These are phyloP conservation scores for Escovopsis weberi DNA, from an alignment of 2,329 filamentous ascomycete species.

Conservation along the genomic window DNA sequence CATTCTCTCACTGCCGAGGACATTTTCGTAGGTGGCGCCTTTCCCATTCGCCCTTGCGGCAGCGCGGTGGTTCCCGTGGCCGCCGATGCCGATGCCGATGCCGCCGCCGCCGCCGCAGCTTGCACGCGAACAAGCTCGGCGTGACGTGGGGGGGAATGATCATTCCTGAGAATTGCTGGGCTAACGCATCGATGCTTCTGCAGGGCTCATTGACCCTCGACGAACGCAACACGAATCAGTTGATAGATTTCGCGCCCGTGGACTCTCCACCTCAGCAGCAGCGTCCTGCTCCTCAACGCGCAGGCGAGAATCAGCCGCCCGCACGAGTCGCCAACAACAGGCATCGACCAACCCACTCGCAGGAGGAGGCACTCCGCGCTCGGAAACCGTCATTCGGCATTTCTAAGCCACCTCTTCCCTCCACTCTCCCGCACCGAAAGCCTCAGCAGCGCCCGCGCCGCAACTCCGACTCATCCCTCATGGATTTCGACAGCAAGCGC, in stretches of 20 bases:
- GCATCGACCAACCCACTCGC: conserved; percentile 51
- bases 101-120: no score
- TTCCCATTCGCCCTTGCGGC: no score
- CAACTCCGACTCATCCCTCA: conserved; percentile 67
- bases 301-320: conserved; percentile 33
- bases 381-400: conserved; percentile 24
- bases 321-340: conserved; percentile 19
- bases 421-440: conserved; percentile 25
- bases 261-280: conserved; percentile 20
- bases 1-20: conserved; percentile 46
- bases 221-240: conserved; percentile 24
- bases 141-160: no score
- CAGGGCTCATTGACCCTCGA: conserved; percentile 57
- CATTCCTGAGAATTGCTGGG: neutral
- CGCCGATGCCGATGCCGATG: neutral
- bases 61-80: neutral
- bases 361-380: conserved; percentile 46
- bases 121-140: no score
- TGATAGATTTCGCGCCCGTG: conserved; percentile 15
- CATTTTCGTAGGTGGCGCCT: conserved; percentile 53
- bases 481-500: conserved; percentile 41
- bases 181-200: conserved; percentile 9
- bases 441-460: conserved; percentile 44
- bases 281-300: conserved; percentile 13
- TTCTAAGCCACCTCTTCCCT: conserved; percentile 16